Evolutionary conservation across 108 stramenopile genomes (phyloP).

Genomic region (Bacterosira constricta): DNA sequence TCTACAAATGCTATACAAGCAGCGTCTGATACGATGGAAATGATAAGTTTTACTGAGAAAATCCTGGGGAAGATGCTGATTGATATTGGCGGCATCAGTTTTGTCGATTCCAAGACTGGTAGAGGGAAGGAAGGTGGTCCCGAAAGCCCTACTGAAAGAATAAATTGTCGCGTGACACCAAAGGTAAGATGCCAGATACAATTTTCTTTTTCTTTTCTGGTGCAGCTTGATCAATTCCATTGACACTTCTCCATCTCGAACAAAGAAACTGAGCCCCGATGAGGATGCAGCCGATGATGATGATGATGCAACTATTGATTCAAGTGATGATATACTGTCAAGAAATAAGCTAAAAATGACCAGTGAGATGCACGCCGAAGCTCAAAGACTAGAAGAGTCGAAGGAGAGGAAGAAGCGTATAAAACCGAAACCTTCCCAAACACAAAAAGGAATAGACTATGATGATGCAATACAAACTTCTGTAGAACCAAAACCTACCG

Average conservation of each 20-base stretch:
- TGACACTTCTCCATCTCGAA: neutral
- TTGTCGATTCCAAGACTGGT: slow-evolving; percentile 24
- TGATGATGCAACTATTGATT: slow-evolving; percentile 6
- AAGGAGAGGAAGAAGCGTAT: slow-evolving; percentile 4
- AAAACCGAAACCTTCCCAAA: neutral
- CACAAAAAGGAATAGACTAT: neutral
- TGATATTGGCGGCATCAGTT: slow-evolving; percentile 47
- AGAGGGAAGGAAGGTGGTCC: slow-evolving; percentile 14
- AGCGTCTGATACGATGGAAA: slow-evolving; percentile 57
- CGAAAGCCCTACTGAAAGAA: slow-evolving; percentile 13
- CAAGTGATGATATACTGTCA: neutral
- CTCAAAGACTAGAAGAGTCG: neutral
- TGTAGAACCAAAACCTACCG: slow-evolving; percentile 11
- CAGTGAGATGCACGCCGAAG: neutral
- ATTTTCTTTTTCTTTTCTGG: slow-evolving; percentile 4
- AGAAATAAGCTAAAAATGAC: neutral
- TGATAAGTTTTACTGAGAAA: slow-evolving; percentile 49
- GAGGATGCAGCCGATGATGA: slow-evolving; percentile 1
- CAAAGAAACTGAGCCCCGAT: slow-evolving; percentile 23
- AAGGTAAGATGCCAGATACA: slow-evolving; percentile 18
- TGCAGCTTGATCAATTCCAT: neutral
- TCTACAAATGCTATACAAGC: slow-evolving; percentile 48
- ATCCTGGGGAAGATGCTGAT: slow-evolving; percentile 54
- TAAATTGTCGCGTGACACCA: slow-evolving; percentile 27
- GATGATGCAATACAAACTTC: slow-evolving; percentile 29